Evolutionary conservation across 75 land plant genomes (phyloP), one percentile per base, ranked within the genome.

Genomic region (Sequoiadendron giganteum): DNA sequence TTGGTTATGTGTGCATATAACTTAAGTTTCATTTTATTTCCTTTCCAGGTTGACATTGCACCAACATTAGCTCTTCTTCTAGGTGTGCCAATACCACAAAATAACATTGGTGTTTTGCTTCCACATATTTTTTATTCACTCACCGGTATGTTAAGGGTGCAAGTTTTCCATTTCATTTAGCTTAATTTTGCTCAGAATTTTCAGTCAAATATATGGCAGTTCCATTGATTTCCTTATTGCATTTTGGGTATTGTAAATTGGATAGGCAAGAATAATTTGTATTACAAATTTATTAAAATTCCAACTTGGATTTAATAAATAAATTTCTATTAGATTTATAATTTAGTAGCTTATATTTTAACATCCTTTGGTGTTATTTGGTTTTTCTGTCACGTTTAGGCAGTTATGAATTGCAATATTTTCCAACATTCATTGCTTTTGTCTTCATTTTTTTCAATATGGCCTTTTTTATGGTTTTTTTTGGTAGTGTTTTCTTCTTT

Each of bases 81-180:
- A 86, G 99, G 99, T 85, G 93, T 96, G 34, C 99, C 99, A 61
- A 96, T 97, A 86, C 99, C 99, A 45, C 93, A 94, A 86, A 97
- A 97, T 86, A 97, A 89, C 89, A 89, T 97, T 86, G 99, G 99
- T 61, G 90, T 92, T 73, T 40, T 97, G 85, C 91, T 97, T 70
- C 52, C 90, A n/a, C 94, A 85, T 40, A 85, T 89, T 40, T 92
- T 97, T 84, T 13, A 82, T 82, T 82, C 45, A 28, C 47, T 82
- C 49, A 82, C 84, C 10, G 88, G 92, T 90, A 85, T 83, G 91
- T 87, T 19, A 82, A 83, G 14, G 16, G 19, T 40, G 52, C 36
- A 21, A 32, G 43, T 16, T 86, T 16, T 78, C 1, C 43, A 16
- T 18, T 5, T 38, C 8, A 18, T 38, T 39, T 25, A 79, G 40